These are phyloP conservation scores for Anthracocystis panici-leucophaei DNA, from an alignment of 1,284 basidiomycete species.

Conservation along the genomic window DNA sequence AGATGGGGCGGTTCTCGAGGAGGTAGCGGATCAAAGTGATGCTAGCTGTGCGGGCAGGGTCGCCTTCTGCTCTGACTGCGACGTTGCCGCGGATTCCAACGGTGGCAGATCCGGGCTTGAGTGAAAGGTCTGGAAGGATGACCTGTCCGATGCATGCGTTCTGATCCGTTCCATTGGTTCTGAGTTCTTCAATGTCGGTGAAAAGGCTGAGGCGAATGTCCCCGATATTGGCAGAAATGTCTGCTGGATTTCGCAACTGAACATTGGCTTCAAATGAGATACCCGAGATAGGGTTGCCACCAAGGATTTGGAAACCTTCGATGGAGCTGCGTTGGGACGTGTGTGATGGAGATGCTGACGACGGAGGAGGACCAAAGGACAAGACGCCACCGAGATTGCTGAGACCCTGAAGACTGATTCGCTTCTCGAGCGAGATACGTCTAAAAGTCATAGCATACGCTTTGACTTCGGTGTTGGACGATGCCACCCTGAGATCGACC, in stretches of 20 bases:
- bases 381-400: conserved; percentile 46
- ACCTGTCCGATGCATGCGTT: conserved; percentile 35
- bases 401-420: conserved; percentile 44
- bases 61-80: conserved; percentile 8
- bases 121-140: conserved; percentile 28
- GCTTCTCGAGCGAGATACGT: conserved; percentile 47
- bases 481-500: conserved; percentile 21
- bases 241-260: conserved; percentile 43
- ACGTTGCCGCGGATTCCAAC: conserved; percentile 28
- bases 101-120: conserved; percentile 25
- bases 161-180: conserved; percentile 13
- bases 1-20: conserved; percentile 49
- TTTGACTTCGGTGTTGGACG: conserved; percentile 45
- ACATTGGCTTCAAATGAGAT: conserved; percentile 48
- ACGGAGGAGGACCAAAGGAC: conserved; percentile 9
- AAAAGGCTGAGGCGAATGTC: conserved; percentile 27
- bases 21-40: conserved; percentile 40
- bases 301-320: conserved; percentile 41
- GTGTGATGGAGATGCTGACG: conserved; percentile 2
- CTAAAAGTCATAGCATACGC: conserved; percentile 58
- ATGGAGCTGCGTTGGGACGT: conserved; percentile 24
- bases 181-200: conserved; percentile 44
- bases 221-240: conserved; percentile 25
- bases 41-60: conserved; percentile 29
- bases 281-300: conserved; percentile 43